Percentiles rank a stretch among this genome's conserved stretches.
phyloP scores from a whole-genome alignment of 306 rosid genomes.

The Vachellia pachyceras region DNA sequence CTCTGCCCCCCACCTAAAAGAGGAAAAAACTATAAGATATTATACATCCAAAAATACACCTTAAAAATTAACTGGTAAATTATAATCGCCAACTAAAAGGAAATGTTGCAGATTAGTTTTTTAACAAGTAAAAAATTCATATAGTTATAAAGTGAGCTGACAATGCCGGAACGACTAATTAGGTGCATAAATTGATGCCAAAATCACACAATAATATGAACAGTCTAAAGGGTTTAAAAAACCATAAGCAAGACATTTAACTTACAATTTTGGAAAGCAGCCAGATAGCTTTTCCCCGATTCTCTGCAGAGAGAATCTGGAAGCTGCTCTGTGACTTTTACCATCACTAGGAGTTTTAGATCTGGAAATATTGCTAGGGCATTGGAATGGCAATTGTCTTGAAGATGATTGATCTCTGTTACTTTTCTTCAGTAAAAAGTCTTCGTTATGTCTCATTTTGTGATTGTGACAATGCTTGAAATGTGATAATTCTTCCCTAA shows the following conservation, averaged over 20 bases:
- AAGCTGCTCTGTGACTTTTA: conserved; percentile 44
- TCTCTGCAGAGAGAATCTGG: conserved; percentile 33
- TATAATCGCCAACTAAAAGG: background rate
- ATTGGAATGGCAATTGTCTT: conserved; percentile 43
- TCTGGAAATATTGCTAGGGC: conserved; percentile 44
- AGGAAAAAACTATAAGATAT: background rate
- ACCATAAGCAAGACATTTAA: conserved; percentile 24
- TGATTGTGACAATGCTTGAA: conserved; percentile 49
- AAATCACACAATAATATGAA: conserved; percentile 26
- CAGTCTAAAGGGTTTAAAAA: conserved; percentile 23
- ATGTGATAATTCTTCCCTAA: conserved; percentile 53
- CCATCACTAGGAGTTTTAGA: conserved; percentile 39
- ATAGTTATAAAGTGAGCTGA: conserved; percentile 16
- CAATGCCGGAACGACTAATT: conserved; percentile 11
- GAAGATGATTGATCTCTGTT: conserved; percentile 51
- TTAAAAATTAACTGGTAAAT: conserved; percentile 5
- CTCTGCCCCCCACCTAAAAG: too few species aligned
- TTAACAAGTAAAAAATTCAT: conserved; percentile 10
- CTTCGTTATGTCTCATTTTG: conserved; percentile 43
- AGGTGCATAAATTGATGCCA: background rate
- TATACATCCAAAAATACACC: conserved; percentile 10
- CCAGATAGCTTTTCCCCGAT: conserved; percentile 40
- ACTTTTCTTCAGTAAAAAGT: conserved; percentile 37
- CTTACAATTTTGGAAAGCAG: conserved; percentile 49
- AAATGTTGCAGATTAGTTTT: background rate